Percentiles rank a stretch among this genome's conserved stretches.
Evolutionary conservation across 805 yeast species (phyloP).

Genomic region (Yarrowia sp.): DNA sequence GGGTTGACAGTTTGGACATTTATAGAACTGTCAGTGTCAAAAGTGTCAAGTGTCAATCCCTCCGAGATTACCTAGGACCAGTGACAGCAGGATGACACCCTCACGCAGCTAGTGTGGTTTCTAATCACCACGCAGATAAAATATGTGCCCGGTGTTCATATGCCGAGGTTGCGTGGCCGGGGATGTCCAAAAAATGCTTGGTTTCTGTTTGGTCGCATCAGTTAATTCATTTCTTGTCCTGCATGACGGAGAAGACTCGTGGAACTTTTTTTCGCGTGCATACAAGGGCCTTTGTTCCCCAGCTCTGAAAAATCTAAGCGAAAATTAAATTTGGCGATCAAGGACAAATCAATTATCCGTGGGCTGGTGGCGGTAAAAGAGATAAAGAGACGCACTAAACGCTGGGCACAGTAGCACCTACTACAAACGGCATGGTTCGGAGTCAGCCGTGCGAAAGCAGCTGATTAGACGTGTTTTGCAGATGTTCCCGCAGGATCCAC

Average conservation of each 20-base stretch:
- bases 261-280: neutral
- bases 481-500: slow-evolving; percentile 6
- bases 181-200: no score
- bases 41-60: neutral
- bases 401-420: neutral
- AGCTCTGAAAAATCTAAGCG: neutral
- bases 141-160: no score
- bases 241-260: slow-evolving; percentile 13
- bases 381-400: neutral
- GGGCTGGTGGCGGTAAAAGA: neutral
- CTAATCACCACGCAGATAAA: no score
- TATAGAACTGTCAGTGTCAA: neutral
- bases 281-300: neutral
- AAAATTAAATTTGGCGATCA: neutral
- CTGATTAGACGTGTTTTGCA: neutral
- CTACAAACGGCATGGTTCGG: slow-evolving; percentile 5
- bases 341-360: neutral
- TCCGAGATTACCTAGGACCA: neutral
- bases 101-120: no score
- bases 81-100: neutral
- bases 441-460: slow-evolving; percentile 5
- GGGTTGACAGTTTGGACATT: slow-evolving; percentile 14
- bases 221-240: neutral
- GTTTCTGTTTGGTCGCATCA: no score
- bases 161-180: no score